Evolutionary conservation across 2,329 filamentous ascomycete species (phyloP).

Genomic region (Fusarium coffeatum): DNA sequence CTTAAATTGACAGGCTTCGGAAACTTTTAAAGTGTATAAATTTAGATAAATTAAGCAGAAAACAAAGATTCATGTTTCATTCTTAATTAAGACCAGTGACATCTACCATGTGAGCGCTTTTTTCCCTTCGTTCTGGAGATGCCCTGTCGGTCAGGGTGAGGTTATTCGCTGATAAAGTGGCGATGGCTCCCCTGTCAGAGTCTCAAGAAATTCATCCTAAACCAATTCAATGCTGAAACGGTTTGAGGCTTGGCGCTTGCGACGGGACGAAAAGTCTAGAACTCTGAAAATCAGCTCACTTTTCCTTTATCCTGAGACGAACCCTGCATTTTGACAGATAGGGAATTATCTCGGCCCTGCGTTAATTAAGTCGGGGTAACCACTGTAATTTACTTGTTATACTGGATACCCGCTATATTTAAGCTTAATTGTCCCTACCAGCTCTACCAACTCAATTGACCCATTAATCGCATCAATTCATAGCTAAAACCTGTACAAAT

Average conservation of each 20-base stretch:
- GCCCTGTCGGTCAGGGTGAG: not conserved
- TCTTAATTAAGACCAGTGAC: fast-evolving
- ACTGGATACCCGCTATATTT: not conserved
- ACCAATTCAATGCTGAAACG: not conserved
- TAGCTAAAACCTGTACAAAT: fast-evolving
- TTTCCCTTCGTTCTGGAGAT: not conserved
- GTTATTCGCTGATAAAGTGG: not conserved
- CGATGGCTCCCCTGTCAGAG: not conserved
- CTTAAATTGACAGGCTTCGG: not conserved
- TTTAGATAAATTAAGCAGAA: not conserved
- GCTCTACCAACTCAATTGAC: too few species aligned
- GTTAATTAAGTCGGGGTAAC: not conserved
- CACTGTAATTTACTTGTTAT: not conserved
- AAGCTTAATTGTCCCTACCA: not conserved
- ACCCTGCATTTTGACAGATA: not conserved
- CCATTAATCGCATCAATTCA: not conserved
- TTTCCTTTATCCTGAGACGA: not conserved
- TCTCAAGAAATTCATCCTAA: not conserved
- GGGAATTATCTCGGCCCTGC: too few species aligned
- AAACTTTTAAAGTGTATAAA: not conserved
- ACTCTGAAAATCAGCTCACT: not conserved
- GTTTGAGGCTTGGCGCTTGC: slow-evolving; percentile 1
- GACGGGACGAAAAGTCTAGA: slow-evolving; percentile 4
- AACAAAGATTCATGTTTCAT: slow-evolving; percentile 2
- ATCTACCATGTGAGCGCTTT: not conserved